Percentiles rank a stretch among this genome's conserved stretches.
Conservation (phyloP, 2,329 filamentous ascomycete species). For the Aotearoamyces nothofagi region DNA sequence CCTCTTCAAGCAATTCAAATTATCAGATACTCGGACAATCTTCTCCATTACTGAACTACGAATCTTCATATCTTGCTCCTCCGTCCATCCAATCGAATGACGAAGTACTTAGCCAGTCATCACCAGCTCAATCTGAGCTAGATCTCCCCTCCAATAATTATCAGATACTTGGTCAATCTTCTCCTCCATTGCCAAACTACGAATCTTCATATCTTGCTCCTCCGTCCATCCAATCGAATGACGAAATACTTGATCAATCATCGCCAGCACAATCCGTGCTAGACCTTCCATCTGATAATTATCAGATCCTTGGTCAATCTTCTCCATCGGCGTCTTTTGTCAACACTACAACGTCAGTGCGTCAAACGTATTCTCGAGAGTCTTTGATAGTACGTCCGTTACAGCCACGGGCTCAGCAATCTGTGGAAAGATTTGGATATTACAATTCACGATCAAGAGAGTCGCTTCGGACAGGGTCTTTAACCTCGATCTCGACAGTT, state of each 20-base stretch:
- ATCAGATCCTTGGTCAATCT: conserved; percentile 32
- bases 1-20: conserved; percentile 23
- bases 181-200: too few relatives aligned
- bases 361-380: conserved; percentile 42
- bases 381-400: conserved; percentile 43
- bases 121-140: conserved; percentile 16
- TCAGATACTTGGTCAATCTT: conserved; percentile 34
- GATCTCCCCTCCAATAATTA: not conserved
- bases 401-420: conserved; percentile 28
- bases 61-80: too few relatives aligned
- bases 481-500: conserved; percentile 39
- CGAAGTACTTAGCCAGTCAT: too few relatives aligned
- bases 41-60: too few relatives aligned
- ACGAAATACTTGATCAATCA: too few relatives aligned
- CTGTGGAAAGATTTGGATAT: conserved; percentile 32
- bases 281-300: not conserved
- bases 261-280: conserved; percentile 17
- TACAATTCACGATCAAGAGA: conserved; percentile 36
- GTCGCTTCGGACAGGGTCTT: conserved; percentile 34
- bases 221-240: too few relatives aligned
- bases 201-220: too few relatives aligned
- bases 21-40: conserved; percentile 35
- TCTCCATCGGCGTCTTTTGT: too few relatives aligned
- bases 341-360: too few relatives aligned
- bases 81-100: too few relatives aligned